phyloP scores from a whole-genome alignment of 495 filamentous ascomycete species.

The Hypoxylon fragiforme region DNA sequence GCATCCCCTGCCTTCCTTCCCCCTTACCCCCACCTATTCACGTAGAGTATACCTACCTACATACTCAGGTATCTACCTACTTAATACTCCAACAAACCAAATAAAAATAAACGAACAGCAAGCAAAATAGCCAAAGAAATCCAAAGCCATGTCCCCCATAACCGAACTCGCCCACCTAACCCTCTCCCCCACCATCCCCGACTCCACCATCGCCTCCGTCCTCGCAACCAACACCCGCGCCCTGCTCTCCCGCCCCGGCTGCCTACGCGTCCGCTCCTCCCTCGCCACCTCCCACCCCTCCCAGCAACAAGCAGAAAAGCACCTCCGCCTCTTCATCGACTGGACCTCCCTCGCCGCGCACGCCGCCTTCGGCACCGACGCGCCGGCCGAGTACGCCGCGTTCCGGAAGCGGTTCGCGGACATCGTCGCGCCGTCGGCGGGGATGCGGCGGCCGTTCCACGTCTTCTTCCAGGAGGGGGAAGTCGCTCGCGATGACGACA shows the following conservation, averaged over 20 bases:
- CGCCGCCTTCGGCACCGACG: constrained; percentile 21
- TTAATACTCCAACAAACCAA: too few relatives aligned
- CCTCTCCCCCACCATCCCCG: constrained; percentile 6
- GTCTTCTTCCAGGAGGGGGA: too few relatives aligned
- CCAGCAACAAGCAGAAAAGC: neutral
- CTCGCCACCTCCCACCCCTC: constrained; percentile 12
- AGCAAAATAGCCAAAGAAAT: neutral
- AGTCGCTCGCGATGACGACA: too few relatives aligned
- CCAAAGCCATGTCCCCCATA: constrained; percentile 27
- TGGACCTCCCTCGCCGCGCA: constrained; percentile 19
- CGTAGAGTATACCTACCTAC: too few relatives aligned
- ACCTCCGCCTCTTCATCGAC: constrained; percentile 30
- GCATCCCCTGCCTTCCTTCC: too few relatives aligned
- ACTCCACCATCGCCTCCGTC: constrained; percentile 1
- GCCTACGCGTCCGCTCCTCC: constrained; percentile 18
- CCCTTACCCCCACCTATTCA: too few relatives aligned
- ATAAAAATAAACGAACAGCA: neutral
- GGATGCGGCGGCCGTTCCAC: constrained; percentile 15
- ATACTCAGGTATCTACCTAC: too few relatives aligned
- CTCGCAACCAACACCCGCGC: constrained; percentile 7
- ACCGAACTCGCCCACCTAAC: constrained; percentile 23
- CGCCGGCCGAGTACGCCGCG: constrained; percentile 4
- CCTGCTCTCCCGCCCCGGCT: constrained; percentile 19
- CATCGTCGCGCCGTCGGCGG: constrained; percentile 3
- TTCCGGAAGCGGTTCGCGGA: constrained; percentile 8